Percentiles rank a stretch among this genome's conserved stretches.
phyloP scores from a whole-genome alignment of 768 basidiomycete species.

The Lactarius sp. region DNA sequence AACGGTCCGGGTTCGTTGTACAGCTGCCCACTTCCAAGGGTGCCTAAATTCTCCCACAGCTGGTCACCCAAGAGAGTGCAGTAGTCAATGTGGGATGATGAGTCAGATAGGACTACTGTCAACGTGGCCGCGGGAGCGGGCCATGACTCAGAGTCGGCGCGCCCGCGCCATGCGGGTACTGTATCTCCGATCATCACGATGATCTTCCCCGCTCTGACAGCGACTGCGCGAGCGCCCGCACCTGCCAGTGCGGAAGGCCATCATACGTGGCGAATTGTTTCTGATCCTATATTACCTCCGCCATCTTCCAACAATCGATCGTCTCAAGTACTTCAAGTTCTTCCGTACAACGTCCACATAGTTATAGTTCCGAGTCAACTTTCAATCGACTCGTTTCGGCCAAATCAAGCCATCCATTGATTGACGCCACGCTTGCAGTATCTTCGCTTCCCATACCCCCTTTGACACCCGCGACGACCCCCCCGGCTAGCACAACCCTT shows the following conservation, averaged over 20 bases:
- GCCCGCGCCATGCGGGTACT: too few relatives aligned
- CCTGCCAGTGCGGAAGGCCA: too few relatives aligned
- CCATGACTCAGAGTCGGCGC: neutral
- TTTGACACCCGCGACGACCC: neutral
- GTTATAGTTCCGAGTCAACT: neutral
- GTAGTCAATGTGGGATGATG: neutral
- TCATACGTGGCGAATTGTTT: neutral
- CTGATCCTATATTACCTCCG: neutral
- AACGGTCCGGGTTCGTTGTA: neutral
- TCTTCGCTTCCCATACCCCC: constrained; percentile 1
- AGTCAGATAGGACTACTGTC: too few relatives aligned
- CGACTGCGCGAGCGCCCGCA: too few relatives aligned
- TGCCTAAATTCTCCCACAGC: neutral
- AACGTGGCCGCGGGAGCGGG: neutral
- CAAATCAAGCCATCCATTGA: neutral
- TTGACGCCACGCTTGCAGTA: neutral
- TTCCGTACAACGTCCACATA: neutral
- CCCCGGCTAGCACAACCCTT: neutral
- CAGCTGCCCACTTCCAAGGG: neutral
- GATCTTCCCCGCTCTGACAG: neutral
- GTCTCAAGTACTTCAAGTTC: neutral
- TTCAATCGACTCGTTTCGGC: neutral
- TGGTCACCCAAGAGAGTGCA: neutral
- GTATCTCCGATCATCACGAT: neutral
- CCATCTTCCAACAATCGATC: neutral